These are phyloP conservation scores for Colletotrichum cuscutae DNA, from an alignment of 2,329 filamentous ascomycete genomes.

Conservation along the genomic window DNA sequence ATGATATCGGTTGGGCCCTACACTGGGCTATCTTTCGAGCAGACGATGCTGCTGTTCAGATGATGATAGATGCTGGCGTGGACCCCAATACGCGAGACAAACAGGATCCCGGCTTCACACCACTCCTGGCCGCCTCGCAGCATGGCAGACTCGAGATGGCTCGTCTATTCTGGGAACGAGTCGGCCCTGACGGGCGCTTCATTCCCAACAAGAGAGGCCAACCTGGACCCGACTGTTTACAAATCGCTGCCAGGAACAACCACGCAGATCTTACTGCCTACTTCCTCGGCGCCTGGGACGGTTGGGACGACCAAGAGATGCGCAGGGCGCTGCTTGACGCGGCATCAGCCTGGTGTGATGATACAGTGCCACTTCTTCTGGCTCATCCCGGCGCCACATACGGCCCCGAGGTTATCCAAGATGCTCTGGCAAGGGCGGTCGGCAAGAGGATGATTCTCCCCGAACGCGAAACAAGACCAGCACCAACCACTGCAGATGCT, in stretches of 20 bases:
- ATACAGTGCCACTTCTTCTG: conserved; percentile 27
- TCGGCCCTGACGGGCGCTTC: not conserved
- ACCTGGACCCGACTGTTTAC: conserved; percentile 7
- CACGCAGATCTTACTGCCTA: conserved; percentile 35
- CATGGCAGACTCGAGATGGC: not conserved
- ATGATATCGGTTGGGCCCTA: not conserved
- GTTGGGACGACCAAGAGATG: conserved; percentile 30
- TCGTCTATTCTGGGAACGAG: not conserved
- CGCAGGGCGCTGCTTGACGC: conserved; percentile 28
- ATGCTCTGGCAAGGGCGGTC: not conserved
- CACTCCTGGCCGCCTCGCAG: not conserved
- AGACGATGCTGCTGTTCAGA: not conserved
- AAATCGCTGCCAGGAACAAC: conserved; percentile 27
- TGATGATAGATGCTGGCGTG: conserved; percentile 3
- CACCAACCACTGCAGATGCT: conserved; percentile 34
- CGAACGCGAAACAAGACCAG: conserved; percentile 1
- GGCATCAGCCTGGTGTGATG: conserved; percentile 32
- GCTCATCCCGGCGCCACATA: not conserved
- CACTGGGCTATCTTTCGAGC: not conserved
- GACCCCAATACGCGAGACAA: not conserved
- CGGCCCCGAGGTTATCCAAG: not conserved
- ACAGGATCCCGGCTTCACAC: not conserved
- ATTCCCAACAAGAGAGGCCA: not conserved
- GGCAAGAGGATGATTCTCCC: conserved; percentile 9
- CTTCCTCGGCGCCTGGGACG: conserved; percentile 29